phyloP scores from a whole-genome alignment of 176 grass and related monocot genomes.

The sorghum (Sorghum bicolor) region Sorghum_bicolor_NCBIv3 NC_012871.2:61982501-61983000 shows the following conservation, averaged over 20 bases:
- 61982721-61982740: slow-evolving; percentile 42
- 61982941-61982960: too few relatives aligned
- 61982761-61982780: slow-evolving; percentile 40
- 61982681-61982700: slow-evolving; percentile 52
- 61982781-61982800: slow-evolving; percentile 38
- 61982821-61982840: not conserved
- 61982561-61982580: slow-evolving; percentile 27
- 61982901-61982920: not conserved
- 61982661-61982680: slow-evolving; percentile 56
- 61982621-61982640: slow-evolving; percentile 49
- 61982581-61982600: slow-evolving; percentile 45
- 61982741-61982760: slow-evolving; percentile 51
- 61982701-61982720: slow-evolving; percentile 64
- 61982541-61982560: slow-evolving; percentile 49
- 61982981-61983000: too few relatives aligned
- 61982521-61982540: slow-evolving; percentile 63
- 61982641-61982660: slow-evolving; percentile 53
- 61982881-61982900: not conserved
- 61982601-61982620: slow-evolving; percentile 48
- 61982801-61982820: not conserved
- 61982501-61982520: slow-evolving; percentile 46
- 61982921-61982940: too few relatives aligned
- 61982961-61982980: too few relatives aligned
- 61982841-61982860: not conserved
- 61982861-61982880: not conserved